A percentile compares a stretch with the other conserved stretches of the same genome.
phyloP scores from a whole-genome alignment of 495 filamentous ascomycete species.

The Penicillium silybi region DNA sequence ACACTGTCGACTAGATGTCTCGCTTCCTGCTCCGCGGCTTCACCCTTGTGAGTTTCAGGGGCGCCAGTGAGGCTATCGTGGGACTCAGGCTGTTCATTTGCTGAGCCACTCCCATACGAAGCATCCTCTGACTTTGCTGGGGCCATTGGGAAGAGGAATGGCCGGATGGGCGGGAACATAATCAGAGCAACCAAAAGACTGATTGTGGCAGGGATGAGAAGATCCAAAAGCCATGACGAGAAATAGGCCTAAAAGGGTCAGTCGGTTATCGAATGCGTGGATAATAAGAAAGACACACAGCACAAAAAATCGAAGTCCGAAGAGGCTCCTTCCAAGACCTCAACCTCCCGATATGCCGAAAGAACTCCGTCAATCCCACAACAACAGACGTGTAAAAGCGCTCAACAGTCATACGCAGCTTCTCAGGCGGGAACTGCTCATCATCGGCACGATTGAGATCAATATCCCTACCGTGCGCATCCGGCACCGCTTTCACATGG shows the following conservation, averaged over 20 bases:
- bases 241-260: slow-evolving; percentile 56
- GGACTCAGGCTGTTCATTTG: slow-evolving; percentile 66
- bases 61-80: slow-evolving; percentile 77
- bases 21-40: slow-evolving; percentile 83
- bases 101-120: slow-evolving; percentile 60
- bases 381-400: slow-evolving; percentile 80
- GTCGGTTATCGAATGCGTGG: neutral
- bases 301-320: slow-evolving; percentile 64
- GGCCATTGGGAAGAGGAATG: slow-evolving; percentile 68
- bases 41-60: slow-evolving; percentile 79
- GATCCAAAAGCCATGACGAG: slow-evolving; percentile 68
- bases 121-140: slow-evolving; percentile 62
- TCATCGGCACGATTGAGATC: slow-evolving; percentile 79
- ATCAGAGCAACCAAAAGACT: slow-evolving; percentile 61
- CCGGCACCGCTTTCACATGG: slow-evolving; percentile 67
- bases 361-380: slow-evolving; percentile 60
- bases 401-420: slow-evolving; percentile 75
- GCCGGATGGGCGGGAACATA: slow-evolving; percentile 58
- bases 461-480: slow-evolving; percentile 54
- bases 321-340: slow-evolving; percentile 75
- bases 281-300: slow-evolving; percentile 34
- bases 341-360: slow-evolving; percentile 71
- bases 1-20: slow-evolving; percentile 76
- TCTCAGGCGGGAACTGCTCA: slow-evolving; percentile 84
- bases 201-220: slow-evolving; percentile 61